Evolutionary conservation across 1,139 yeast species (phyloP), one percentile per base, ranked within the genome.

Genomic region (Geotrichum macrosporum): DNA sequence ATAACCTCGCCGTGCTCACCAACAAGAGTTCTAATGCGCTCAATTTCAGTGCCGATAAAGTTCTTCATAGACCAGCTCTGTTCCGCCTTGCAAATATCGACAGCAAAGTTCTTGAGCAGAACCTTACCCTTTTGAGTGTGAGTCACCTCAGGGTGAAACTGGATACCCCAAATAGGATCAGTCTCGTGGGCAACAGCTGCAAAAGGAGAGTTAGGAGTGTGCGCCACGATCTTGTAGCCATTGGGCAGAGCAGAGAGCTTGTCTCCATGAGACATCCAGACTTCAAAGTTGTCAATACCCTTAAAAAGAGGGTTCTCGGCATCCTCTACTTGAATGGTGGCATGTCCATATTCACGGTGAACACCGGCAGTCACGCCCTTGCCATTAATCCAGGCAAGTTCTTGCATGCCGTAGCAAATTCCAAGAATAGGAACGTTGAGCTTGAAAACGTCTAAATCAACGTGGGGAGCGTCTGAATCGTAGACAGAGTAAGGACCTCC

Each of bases 191-290:
- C 80, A 66, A 92, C 83, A 64, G 95, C 97, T 60, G 96, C 95
- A 72, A 67, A 94, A 46, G 98, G 98, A 39, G 97, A 89, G 77
- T 92, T 92, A 57, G 77, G 85, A 43, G 96, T 84, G 43, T 88
- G 81, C 43, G 97, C 99, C 53, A 89, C 89, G 53, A 84, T 79
- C 68, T 82, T 80, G 77, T 79, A 92, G 32, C 95, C 96, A 42
- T 78, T 75, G 62, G 99, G 99, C 60, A 92, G 76, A 45, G 89
- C 86, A 61, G 81, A 82, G 62, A 92, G 77, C 74, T 92, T 94
- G 72, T 92, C 99, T 63, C 96, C 96, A 70, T 92, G 99, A 39
- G 97, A 89, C 99, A 92, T 92, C 99, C 99, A 92, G 55, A 94
- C 97, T 67, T 80, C 84, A 52, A 95, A 87, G 72, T 89, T 83